These are phyloP conservation scores for Alternaria sp. DNA, from an alignment of 2,329 filamentous ascomycete genomes.

Conservation along the genomic window DNA sequence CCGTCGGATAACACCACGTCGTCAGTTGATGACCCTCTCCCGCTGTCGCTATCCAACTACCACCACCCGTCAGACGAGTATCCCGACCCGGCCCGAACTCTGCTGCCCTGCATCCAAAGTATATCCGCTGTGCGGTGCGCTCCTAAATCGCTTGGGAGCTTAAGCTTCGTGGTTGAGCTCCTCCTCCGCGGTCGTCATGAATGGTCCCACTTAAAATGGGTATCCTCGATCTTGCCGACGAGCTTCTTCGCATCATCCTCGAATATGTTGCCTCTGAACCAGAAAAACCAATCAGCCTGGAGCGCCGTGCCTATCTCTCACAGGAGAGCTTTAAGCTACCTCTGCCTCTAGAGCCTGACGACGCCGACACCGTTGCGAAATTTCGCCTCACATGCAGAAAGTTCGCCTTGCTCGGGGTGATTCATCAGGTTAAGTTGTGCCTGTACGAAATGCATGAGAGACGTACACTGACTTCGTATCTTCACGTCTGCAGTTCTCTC, in stretches of 20 bases:
- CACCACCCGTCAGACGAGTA: slow-evolving; percentile 35
- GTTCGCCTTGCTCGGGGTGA: slow-evolving; percentile 54
- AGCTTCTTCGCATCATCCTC: slow-evolving; percentile 61
- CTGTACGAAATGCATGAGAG: no score
- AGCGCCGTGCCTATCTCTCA: slow-evolving; percentile 61
- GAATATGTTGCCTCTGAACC: slow-evolving; percentile 63
- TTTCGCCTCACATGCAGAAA: slow-evolving; percentile 55
- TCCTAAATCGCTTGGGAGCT: slow-evolving; percentile 13
- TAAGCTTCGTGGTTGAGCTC: slow-evolving; percentile 13
- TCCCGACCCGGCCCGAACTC: slow-evolving; percentile 37
- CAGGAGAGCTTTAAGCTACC: slow-evolving; percentile 61
- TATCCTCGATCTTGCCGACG: slow-evolving; percentile 57
- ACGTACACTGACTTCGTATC: no score
- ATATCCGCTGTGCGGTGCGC: slow-evolving; percentile 33
- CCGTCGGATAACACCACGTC: slow-evolving; percentile 39
- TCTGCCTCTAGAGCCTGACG: slow-evolving; percentile 53
- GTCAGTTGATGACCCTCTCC: slow-evolving; percentile 30
- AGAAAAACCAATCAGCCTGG: slow-evolving; percentile 60
- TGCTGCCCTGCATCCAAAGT: slow-evolving; percentile 20
- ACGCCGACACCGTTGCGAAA: slow-evolving; percentile 56
- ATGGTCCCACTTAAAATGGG: slow-evolving; percentile 47
- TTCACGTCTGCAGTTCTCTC: slow-evolving; percentile 53
- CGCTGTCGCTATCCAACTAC: slow-evolving; percentile 35
- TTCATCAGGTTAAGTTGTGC: slow-evolving; percentile 43
- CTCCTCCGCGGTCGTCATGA: slow-evolving; percentile 29